phyloP scores from a whole-genome alignment of 208 protist genomes.

The Acanthamoeba lenticulata region DNA sequence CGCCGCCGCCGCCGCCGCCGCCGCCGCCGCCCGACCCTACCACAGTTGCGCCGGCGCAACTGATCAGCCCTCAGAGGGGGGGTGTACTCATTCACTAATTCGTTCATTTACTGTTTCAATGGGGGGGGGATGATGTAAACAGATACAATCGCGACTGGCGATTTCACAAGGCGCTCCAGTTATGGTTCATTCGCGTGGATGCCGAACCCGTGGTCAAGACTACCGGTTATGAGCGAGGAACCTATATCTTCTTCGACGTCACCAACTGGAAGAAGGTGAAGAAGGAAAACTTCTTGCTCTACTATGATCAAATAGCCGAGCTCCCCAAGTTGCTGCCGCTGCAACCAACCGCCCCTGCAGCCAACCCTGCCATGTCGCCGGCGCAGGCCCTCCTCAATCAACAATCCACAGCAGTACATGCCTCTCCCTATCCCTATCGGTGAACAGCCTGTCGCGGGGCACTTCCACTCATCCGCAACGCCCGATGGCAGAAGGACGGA shows the following conservation, averaged over 20 bases:
- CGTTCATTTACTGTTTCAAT: not conserved
- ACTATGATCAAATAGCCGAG: slow-evolving; percentile 79
- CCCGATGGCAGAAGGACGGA: not conserved
- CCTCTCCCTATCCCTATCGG: not conserved
- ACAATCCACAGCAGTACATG: not conserved
- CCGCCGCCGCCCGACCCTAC: too few relatives aligned
- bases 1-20: not conserved
- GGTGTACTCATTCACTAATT: too few relatives aligned
- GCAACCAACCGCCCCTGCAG: not conserved
- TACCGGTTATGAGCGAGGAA: slow-evolving; percentile 76
- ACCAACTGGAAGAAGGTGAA: slow-evolving; percentile 82
- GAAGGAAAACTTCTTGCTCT: slow-evolving; percentile 83
- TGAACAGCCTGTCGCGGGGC: too few relatives aligned
- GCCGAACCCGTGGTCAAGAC: slow-evolving; percentile 79
- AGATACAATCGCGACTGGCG: slow-evolving; percentile 91
- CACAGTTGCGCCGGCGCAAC: too few relatives aligned
- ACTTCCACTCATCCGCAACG: too few relatives aligned
- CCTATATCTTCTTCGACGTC: slow-evolving; percentile 86
- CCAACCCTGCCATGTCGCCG: not conserved
- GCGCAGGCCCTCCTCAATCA: not conserved
- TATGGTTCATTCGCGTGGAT: slow-evolving; percentile 85
- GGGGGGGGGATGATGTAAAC: not conserved
- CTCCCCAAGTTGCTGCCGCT: not conserved
- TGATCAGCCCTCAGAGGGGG: too few relatives aligned
- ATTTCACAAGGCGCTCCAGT: slow-evolving; percentile 88